Evolutionary conservation across 805 yeast genomes (phyloP).

Genomic region (Starmerella sp.): DNA sequence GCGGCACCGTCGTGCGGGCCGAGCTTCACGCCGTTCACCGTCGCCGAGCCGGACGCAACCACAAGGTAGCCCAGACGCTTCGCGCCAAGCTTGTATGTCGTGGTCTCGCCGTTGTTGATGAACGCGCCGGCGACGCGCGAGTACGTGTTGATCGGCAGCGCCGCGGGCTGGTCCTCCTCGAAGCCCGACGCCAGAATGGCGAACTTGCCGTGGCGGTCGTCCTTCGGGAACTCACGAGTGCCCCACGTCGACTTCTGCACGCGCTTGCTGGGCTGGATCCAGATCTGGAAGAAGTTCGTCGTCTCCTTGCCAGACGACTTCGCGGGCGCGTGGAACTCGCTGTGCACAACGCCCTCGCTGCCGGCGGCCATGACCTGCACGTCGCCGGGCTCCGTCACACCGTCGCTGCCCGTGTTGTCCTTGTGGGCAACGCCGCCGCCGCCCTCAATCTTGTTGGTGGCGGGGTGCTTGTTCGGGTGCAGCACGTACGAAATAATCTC

Average conservation of each 20-base stretch:
- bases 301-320: not conserved
- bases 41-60: constrained; percentile 9
- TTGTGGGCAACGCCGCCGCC: constrained; percentile 17
- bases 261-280: constrained; percentile 15
- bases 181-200: constrained; percentile 14
- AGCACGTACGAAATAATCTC: constrained; percentile 16
- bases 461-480: constrained; percentile 13
- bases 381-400: constrained; percentile 17
- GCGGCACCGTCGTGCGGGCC: constrained; percentile 18
- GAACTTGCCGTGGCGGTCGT: constrained; percentile 9
- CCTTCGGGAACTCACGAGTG: constrained; percentile 11
- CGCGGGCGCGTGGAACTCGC: constrained; percentile 14
- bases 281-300: constrained; percentile 12
- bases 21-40: constrained; percentile 16
- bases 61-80: constrained; percentile 18
- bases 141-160: constrained; percentile 16
- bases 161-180: constrained; percentile 13
- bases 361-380: constrained; percentile 21
- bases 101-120: constrained; percentile 7
- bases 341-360: constrained; percentile 18
- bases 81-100: constrained; percentile 11
- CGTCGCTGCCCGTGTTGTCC: constrained; percentile 17
- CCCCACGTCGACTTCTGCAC: constrained; percentile 12
- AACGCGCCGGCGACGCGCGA: constrained; percentile 15
- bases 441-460: constrained; percentile 12